Conservation (phyloP, 805 yeast genomes). For the Nakazawaea sp. region DNA sequence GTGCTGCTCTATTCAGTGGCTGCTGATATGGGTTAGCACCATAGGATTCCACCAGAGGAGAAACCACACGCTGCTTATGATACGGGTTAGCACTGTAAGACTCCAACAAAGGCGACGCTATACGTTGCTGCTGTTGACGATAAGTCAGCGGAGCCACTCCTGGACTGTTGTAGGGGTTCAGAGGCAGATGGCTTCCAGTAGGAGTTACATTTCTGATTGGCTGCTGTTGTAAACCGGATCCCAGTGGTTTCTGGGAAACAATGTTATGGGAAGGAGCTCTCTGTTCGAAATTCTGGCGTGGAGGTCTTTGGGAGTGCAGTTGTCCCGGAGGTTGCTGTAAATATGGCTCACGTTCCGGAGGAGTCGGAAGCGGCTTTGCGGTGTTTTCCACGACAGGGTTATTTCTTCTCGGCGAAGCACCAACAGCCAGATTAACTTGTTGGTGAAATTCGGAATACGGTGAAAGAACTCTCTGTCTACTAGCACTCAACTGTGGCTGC, state of each 20-base stretch:
- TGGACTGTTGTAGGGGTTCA: conserved; percentile 2
- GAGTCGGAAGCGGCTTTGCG: neutral
- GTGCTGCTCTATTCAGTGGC: too few species aligned
- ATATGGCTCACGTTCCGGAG: too few species aligned
- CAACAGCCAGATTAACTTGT: conserved; percentile 21
- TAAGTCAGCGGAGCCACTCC: too few species aligned
- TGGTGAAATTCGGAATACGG: conserved; percentile 28
- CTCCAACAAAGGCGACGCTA: too few species aligned
- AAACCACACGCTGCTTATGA: too few species aligned
- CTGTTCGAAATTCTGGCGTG: conserved; percentile 11
- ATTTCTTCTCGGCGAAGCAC: conserved; percentile 1
- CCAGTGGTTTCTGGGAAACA: conserved; percentile 13
- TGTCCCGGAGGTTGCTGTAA: too few species aligned
- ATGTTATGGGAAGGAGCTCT: conserved; percentile 22
- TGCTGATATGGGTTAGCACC: conserved; percentile 2
- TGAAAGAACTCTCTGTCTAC: conserved; percentile 19
- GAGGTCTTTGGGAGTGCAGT: too few species aligned
- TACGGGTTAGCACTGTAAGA: too few species aligned
- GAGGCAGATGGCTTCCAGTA: neutral
- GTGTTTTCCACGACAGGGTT: neutral
- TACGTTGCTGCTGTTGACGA: too few species aligned
- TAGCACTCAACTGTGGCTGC: conserved; percentile 9
- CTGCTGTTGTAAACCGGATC: neutral
- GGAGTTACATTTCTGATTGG: conserved; percentile 2
- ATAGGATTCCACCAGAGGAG: conserved; percentile 3